Evolutionary conservation across 106 monocot genomes (phyloP), one percentile per base, ranked within the genome.

Genomic region (Dendrobium chrysotoxum): DNA sequence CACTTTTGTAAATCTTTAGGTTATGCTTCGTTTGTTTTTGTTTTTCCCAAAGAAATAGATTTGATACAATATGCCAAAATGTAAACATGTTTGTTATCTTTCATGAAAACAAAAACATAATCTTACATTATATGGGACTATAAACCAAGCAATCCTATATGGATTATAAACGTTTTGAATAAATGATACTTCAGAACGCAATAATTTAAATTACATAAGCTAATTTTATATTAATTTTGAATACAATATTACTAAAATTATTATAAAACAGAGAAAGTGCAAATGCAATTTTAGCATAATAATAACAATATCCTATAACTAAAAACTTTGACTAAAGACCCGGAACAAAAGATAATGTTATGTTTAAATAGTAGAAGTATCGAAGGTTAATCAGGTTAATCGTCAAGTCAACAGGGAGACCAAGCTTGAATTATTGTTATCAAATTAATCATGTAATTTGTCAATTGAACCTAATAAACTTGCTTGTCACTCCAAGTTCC

Each of bases 271-370:
- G 4, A 57, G 16, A 2, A n/a, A 57, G 2, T 18, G 57, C 57
- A 57, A 5, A n/a, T 17, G 21, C 57, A 57, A 20, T 57, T 17
- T 57, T 57, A 57, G 57, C 16, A 57, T 57, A 57, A n/a, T 20
- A 57, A 57, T 57, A 57, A 57, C 57, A 57, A 57, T 57, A 57
- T 57, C 57, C 17, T 57, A n/a, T 57, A 57, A 57, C 57, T 57
- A 21, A 57, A 21, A 57, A 17, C 18, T 17, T 57, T 4, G 18
- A 57, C n/a, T 57, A 57, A 57, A 20, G 4, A 57, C 17, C 18
- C 5, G 15, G 5, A 57, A 57, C 57, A 57, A 57, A 57, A 57
- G 57, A n/a, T 57, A 57, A 57, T 57, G 44, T 18, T 18, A 57
- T 57, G 15, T 44, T 57, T 57, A 3, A 57, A n/a, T 18, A 20